Base-by-base conservation (phyloP, 495 filamentous ascomycete species). In the Aspergillus coremiiformis region DNA sequence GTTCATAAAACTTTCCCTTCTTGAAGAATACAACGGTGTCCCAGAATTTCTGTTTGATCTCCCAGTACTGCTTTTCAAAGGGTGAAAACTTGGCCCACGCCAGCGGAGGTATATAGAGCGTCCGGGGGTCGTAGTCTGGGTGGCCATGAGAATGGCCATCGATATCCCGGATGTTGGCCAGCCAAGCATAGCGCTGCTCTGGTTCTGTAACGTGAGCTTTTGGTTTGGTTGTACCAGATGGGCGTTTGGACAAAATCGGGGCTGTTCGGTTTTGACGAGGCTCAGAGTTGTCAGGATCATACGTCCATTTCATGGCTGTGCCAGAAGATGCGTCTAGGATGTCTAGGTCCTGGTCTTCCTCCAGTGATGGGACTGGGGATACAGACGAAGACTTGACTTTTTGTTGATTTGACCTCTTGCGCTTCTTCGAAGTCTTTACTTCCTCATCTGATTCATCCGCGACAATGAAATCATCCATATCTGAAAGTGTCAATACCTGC, bases 11-110 rank as follows among this genome's bases (percentile, higher is more conserved):
- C 65, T 99, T 99, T 53, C 93, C 93, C 72, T 99, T 99, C 70
- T 96, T 97, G 78, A 99, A 99, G 72, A 99, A 99, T 12, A 99
- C 93, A 19, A 99, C 85, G 0, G 90, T 97, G 53, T 96, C 89
- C 87, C 87, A 96, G 57, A 92, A 88, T 46, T 95, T 96, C 68
- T 90, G 87, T 75, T 99, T 99, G 67, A 99, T 97, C 61, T 96
- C 91, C 93, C 93, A 99, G 68, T 97, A 99, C 59, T 99, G 93
- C 66, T 90, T 93, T 71, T 99, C 93, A 54, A 99, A 99, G 0
- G 92, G 78, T 0, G 89, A 89, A 64, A 99, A 96, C 3, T 85
- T 80, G 0, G 66, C 68, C 80, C 81, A 90, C 8, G 89, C 89
- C 4, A 74, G 41, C 0, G 85, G 84, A 14, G 94, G 94, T 39